These are phyloP conservation scores for Obelidium mucronatum DNA, from an alignment of 192 early-diverging fungal species.

Conservation along the genomic window DNA sequence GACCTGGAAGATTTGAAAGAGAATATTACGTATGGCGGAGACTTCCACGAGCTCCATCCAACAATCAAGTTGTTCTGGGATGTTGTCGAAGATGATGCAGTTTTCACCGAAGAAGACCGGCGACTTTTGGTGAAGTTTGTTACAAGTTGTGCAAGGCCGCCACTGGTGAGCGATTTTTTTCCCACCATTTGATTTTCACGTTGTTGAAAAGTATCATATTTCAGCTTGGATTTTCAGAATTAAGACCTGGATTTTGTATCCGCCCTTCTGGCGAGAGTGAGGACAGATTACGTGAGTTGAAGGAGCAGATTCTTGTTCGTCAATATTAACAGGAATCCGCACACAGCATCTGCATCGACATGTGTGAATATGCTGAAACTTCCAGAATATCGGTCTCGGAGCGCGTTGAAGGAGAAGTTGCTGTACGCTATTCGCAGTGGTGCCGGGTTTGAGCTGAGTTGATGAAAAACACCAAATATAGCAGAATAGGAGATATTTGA, in stretches of 20 bases:
- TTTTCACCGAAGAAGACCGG: constrained; percentile 57
- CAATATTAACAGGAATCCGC: constrained; percentile 2
- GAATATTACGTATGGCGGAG: constrained; percentile 81
- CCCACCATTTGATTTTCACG: background rate
- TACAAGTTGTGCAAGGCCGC: constrained; percentile 90
- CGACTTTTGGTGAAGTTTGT: constrained; percentile 84
- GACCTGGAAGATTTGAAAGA: constrained; percentile 76
- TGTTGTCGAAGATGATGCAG: constrained; percentile 61
- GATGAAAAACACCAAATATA: too few species aligned
- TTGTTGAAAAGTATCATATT: background rate
- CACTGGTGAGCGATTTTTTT: constrained; percentile 54
- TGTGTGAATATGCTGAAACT: constrained; percentile 92
- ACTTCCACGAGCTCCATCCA: constrained; percentile 73
- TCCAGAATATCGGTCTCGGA: constrained; percentile 72
- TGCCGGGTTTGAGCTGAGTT: constrained; percentile 85
- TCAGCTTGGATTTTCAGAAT: constrained; percentile 77
- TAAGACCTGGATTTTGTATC: constrained; percentile 77
- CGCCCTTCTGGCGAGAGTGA: constrained; percentile 72
- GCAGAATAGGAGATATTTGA: too few species aligned
- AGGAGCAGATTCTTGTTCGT: background rate
- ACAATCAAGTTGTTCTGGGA: constrained; percentile 82
- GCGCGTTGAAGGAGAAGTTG: constrained; percentile 76
- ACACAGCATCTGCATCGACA: constrained; percentile 58
- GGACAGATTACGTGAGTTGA: constrained; percentile 70
- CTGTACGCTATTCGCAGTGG: constrained; percentile 84